Percentiles rank a stretch among this genome's conserved stretches.
Evolutionary conservation across 176 grass and related monocot species (phyloP).

Genomic region (Canna indica): DNA sequence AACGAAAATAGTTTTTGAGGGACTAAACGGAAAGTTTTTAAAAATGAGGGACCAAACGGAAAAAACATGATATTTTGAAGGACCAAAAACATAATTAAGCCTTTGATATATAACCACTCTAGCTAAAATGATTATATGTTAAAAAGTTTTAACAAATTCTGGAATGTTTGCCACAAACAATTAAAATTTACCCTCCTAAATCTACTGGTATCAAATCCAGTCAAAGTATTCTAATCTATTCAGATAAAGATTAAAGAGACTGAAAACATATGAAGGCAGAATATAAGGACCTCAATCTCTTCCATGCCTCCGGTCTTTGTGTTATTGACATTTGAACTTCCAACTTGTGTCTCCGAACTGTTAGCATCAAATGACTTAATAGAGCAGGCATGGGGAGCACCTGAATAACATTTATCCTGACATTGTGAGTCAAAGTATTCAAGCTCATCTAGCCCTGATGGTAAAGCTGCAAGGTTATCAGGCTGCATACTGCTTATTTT

Average conservation of each 20-base stretch:
- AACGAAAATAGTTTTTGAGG: no score
- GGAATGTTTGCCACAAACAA: background rate
- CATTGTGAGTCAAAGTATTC: constrained; percentile 1
- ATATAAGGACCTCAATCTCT: constrained; percentile 63
- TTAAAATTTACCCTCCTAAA: background rate
- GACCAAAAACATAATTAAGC: no score
- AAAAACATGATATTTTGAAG: no score
- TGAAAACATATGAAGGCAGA: constrained; percentile 6
- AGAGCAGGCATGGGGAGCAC: constrained; percentile 9
- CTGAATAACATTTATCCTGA: background rate
- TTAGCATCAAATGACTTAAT: constrained; percentile 23
- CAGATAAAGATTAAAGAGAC: constrained; percentile 15
- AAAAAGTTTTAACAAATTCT: background rate
- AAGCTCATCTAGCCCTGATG: constrained; percentile 1
- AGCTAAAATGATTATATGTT: background rate
- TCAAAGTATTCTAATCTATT: no score
- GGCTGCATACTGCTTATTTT: constrained; percentile 5
- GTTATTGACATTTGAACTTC: constrained; percentile 9
- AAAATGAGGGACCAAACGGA: no score
- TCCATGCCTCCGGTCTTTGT: constrained; percentile 41
- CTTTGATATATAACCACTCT: background rate
- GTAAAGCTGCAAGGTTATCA: constrained; percentile 4
- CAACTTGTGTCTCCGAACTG: constrained; percentile 26
- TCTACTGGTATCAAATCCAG: constrained; percentile 3
- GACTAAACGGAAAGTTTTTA: no score